Base-by-base conservation (phyloP, 73 alveolate species). In the Symbiodinium natans region DNA sequence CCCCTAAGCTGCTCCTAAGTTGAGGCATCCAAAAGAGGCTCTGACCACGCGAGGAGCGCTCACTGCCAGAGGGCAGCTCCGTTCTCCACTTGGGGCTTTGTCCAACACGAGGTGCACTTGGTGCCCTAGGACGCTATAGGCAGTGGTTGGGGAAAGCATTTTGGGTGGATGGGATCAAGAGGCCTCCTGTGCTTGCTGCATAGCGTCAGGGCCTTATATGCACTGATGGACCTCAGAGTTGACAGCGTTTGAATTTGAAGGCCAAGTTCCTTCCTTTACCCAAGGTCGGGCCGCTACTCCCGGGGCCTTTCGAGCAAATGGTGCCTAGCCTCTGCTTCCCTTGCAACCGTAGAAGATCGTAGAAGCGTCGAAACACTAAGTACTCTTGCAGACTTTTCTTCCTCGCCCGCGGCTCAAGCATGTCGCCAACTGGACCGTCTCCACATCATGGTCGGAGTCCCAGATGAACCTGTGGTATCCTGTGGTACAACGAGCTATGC, bases 281-380 rank as follows among this genome's bases (percentile, higher is more conserved):
- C 4, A 13, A 83, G 82, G 96, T 90, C 40, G 96, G 96, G 23
- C 86, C 86, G 7, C 77, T 90, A 77, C 96, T 88, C 13, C 96
- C 96, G 23, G 75, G 43, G 48, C 96, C 86, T 4, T 90, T 90
- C 82, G 96, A 90, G 96, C 96, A 90, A 84, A 90, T 90, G 96
- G 96, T 73, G 39, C 96, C 80, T n/a, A n/a, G n/a, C n/a, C n/a
- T n/a, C n/a, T n/a, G n/a, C n/a, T n/a, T n/a, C n/a, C n/a, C n/a
- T n/a, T n/a, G n/a, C n/a, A n/a, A n/a, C n/a, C n/a, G n/a, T n/a
- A n/a, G n/a, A n/a, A n/a, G n/a, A n/a, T n/a, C n/a, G n/a, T n/a
- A n/a, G n/a, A n/a, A n/a, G n/a, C n/a, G n/a, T n/a, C n/a, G n/a
- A n/a, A n/a, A n/a, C n/a, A n/a, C n/a, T n/a, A n/a, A n/a, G n/a